Evolutionary conservation across 1,284 basidiomycete species (phyloP), one percentile per base, ranked within the genome.

Genomic region (Trichosporon sp.): DNA sequence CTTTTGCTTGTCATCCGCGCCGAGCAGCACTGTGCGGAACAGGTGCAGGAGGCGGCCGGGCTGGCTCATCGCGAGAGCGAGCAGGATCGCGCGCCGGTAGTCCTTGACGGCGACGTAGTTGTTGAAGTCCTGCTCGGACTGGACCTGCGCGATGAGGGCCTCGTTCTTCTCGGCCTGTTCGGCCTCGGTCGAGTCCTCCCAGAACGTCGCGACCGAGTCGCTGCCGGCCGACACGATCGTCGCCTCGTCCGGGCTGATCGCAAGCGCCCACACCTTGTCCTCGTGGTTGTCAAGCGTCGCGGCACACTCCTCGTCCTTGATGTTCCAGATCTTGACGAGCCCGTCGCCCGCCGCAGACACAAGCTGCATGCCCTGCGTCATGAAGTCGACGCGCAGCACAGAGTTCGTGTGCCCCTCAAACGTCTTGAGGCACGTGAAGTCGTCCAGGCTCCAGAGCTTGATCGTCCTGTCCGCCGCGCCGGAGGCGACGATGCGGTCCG

Each of bases 321-420:
- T 87, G 80, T 92, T 95, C 97, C 97, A 99, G 29, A 99, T 75
- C 84, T 98, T 99, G 72, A 98, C 91, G 47, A 99, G 84, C 3
- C 97, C 97, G 81, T 99, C 97, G 13, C 93, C 93, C 0, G 91
- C 94, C 18, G 92, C 87, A 69, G 92, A 95, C 29, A 94, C 89
- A 53, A 99, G 84, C 83, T 98, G 95, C 86, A 89, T 87, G 8
- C 94, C 95, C 29, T 84, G 78, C 72, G 91, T 92, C 56, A 98
- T 78, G 81, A 98, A 99, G 76, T 93, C 91, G 27, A 98, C 90
- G 47, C 95, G 87, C 62, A 99, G 84, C n/a, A 99, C 94, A 4
- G 93, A 94, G 83, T 98, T 98, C 4, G 94, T 94, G 82, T 99
- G 97, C 0, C 95, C 95, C 83, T 98, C 95, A 75, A 97, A 94